These are phyloP conservation scores for Mycotypha africana DNA, from an alignment of 371 early-diverging fungal genomes.

Conservation along the genomic window DNA sequence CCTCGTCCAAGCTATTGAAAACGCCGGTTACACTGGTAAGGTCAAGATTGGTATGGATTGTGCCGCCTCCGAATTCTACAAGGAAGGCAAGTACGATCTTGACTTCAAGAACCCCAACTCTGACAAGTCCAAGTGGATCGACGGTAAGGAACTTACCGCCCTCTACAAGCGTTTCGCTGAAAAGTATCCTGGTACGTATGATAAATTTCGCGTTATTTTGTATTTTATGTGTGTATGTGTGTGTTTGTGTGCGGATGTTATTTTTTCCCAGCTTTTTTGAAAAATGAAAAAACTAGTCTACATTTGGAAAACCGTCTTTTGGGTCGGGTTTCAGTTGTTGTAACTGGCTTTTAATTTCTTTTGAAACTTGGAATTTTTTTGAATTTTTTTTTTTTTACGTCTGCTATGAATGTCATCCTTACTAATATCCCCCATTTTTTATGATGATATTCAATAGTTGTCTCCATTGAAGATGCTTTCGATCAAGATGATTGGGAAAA, in stretches of 20 bases:
- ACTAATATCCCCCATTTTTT: too few relatives aligned
- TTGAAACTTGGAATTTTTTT: too few relatives aligned
- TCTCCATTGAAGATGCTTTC: conserved; percentile 99
- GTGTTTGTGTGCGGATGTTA: too few relatives aligned
- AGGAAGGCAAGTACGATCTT: conserved; percentile 94
- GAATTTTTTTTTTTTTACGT: not conserved
- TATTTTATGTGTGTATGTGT: not conserved
- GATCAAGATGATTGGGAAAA: conserved; percentile 98
- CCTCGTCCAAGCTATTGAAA: conserved; percentile 83
- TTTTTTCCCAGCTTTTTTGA: too few relatives aligned
- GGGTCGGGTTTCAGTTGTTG: too few relatives aligned
- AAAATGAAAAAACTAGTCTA: too few relatives aligned
- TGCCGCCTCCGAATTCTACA: conserved; percentile 98
- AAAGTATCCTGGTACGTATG: conserved; percentile 79
- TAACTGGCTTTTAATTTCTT: too few relatives aligned
- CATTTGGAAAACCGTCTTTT: too few relatives aligned
- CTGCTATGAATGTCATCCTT: too few relatives aligned
- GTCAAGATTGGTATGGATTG: conserved; percentile 98
- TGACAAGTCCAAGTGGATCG: conserved; percentile 68
- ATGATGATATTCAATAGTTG: too few relatives aligned
- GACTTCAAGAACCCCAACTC: conserved; percentile 95
- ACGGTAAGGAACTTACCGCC: conserved; percentile 81
- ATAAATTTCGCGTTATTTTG: not conserved
- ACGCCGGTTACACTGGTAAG: conserved; percentile 94
- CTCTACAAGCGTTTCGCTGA: conserved; percentile 83